These are phyloP conservation scores for Lachnellula willkommii DNA, from an alignment of 2,329 filamentous ascomycete genomes.

Conservation along the genomic window DNA sequence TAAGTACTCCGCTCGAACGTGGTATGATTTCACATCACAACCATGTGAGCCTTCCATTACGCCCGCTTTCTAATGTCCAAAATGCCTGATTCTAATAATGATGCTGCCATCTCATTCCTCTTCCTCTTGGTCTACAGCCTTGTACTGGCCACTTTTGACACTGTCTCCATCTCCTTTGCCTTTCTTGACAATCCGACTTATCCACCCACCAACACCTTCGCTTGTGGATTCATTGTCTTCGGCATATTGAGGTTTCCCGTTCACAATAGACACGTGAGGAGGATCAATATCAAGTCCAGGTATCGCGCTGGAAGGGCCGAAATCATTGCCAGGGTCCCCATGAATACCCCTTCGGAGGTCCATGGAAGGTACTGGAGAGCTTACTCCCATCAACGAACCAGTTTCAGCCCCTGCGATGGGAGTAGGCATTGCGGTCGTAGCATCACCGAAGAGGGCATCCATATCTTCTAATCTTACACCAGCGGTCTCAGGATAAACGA, in stretches of 20 bases:
- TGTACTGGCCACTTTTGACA: constrained; percentile 28
- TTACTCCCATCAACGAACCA: constrained; percentile 71
- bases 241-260: constrained; percentile 43
- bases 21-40: constrained; percentile 13
- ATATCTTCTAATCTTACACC: constrained; percentile 95
- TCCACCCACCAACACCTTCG: constrained; percentile 63
- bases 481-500: constrained; percentile 94
- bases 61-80: constrained; percentile 16
- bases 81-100: background rate
- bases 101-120: constrained; percentile 22
- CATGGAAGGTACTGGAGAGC: constrained; percentile 75
- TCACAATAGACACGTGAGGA: constrained; percentile 53
- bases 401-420: constrained; percentile 72
- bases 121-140: constrained; percentile 41
- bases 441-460: constrained; percentile 90
- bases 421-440: constrained; percentile 75
- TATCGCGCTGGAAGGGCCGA: constrained; percentile 63
- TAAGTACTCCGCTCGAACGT: constrained; percentile 1
- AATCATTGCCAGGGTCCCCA: constrained; percentile 30
- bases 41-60: constrained; percentile 5
- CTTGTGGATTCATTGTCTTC: constrained; percentile 27
- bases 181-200: constrained; percentile 58
- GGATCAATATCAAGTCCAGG: constrained; percentile 79
- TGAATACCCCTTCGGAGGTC: constrained; percentile 55
- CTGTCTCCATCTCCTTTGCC: constrained; percentile 36